Evolutionary conservation across 2,329 filamentous ascomycete species (phyloP).

Genomic region (Alternaria novae-zelandiae): DNA sequence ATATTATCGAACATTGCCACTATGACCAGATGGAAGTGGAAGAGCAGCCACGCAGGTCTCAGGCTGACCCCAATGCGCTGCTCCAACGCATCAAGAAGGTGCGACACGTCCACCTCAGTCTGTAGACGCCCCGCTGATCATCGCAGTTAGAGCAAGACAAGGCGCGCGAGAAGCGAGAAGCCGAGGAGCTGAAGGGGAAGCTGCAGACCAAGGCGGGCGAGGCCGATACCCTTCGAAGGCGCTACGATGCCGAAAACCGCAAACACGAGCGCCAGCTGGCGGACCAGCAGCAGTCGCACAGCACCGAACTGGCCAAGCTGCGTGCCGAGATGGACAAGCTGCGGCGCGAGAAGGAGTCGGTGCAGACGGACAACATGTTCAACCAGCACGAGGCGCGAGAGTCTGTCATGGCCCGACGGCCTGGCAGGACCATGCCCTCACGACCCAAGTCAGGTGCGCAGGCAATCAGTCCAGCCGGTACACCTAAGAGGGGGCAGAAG

Average conservation of each 20-base stretch:
- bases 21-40: constrained; percentile 27
- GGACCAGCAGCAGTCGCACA: constrained; percentile 67
- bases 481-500: constrained; percentile 67
- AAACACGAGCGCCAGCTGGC: constrained; percentile 69
- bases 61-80: constrained; percentile 40
- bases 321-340: constrained; percentile 69
- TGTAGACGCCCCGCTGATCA: constrained; percentile 22
- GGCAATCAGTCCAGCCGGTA: constrained; percentile 53
- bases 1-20: not conserved
- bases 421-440: constrained; percentile 44
- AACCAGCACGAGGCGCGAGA: constrained; percentile 74
- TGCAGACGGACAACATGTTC: constrained; percentile 74
- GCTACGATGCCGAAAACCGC: constrained; percentile 66
- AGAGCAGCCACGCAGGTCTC: constrained; percentile 30
- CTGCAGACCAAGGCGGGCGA: constrained; percentile 69
- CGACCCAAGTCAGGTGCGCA: constrained; percentile 27
- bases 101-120: not conserved
- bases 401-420: constrained; percentile 50
- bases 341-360: constrained; percentile 68
- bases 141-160: constrained; percentile 53
- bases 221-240: constrained; percentile 75
- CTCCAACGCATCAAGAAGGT: constrained; percentile 53
- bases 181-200: constrained; percentile 39
- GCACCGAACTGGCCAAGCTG: constrained; percentile 68
- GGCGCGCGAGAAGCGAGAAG: constrained; percentile 30